Evolutionary conservation across 768 basidiomycete species (phyloP), one percentile per base, ranked within the genome.

Genomic region (Guyanaporus albipodus): DNA sequence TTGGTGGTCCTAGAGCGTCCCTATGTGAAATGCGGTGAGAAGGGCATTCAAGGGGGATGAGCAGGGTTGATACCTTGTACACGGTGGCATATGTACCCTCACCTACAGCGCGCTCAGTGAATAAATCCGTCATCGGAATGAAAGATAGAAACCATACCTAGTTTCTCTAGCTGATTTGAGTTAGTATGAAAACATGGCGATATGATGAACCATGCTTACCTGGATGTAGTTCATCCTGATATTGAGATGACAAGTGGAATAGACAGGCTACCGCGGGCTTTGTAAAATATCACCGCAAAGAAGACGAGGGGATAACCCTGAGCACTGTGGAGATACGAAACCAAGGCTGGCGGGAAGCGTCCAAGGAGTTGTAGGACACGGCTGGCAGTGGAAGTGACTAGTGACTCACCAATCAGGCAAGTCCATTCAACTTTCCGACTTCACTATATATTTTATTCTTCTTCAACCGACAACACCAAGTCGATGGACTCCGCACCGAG

Each of bases 1-100:
- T 96, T 96, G n/a, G 94, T 98, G 26, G 92, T 92, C 50, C 94
- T 76, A 18, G 93, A 96, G 53, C 95, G 85, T 14, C 96, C 96
- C 90, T 92, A 45, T 19, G 15, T 29, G 17, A 32, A 48, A 31
- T 17, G 12, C n/a, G 31, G 21, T 51, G 26, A 52, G 48, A 18
- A 38, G 42, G 31, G 4, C 21, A 24, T 34, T 17, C 15, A 6
- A 24, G 17, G 37, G 38, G 24, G 19, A 8, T 28, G n/a, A 28
- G 39, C 22, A 23, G 34, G 27, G 4, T 48, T 70, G 27, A 36
- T 49, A 92, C 92, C 82, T 96, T 96, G 79, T 85, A 95, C n/a
- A 95, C 93, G 7, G 91, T 94, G 31, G 93, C 93, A 64, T 95
- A 96, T 28, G 93, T 95, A 44, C 93, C 93, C 72, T 90, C 86